phyloP scores from a whole-genome alignment of 2,329 filamentous ascomycete species.

The Colletotrichum sp. region DNA sequence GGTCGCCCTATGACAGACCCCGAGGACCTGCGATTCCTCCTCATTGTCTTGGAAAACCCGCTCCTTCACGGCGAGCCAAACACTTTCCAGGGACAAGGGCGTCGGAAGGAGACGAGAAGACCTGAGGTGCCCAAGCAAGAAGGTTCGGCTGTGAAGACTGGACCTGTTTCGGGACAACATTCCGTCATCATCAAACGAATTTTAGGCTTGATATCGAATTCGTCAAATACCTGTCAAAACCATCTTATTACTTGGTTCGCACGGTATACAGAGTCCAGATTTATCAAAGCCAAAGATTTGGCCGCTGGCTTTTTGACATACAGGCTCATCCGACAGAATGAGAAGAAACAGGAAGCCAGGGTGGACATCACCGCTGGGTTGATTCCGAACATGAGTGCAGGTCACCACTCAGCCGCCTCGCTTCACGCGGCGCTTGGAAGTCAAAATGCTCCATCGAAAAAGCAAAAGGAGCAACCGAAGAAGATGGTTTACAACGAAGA shows the following conservation, averaged over 20 bases:
- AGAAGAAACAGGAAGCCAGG: conserved; percentile 65
- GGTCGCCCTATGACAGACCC: conserved; percentile 71
- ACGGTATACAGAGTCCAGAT: conserved; percentile 68
- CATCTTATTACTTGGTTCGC: conserved; percentile 81
- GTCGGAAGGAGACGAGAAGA: background rate
- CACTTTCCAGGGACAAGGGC: conserved; percentile 39
- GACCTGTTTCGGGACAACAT: conserved; percentile 67
- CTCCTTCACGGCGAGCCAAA: conserved; percentile 61
- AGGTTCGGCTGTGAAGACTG: conserved; percentile 34
- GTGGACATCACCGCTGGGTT: conserved; percentile 69
- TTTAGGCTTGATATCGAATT: conserved; percentile 78
- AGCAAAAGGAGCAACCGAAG: conserved; percentile 58
- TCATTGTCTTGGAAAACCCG: conserved; percentile 82
- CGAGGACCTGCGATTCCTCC: conserved; percentile 75
- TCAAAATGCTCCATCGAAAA: conserved; percentile 53
- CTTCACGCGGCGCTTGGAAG: conserved; percentile 78
- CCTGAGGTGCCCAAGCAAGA: background rate
- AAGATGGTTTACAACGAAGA: conserved; percentile 76
- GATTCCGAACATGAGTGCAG: conserved; percentile 73
- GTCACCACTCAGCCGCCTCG: conserved; percentile 67
- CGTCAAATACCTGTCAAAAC: conserved; percentile 76
- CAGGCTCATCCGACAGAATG: conserved; percentile 73
- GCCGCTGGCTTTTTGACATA: conserved; percentile 82
- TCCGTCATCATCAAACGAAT: conserved; percentile 87
- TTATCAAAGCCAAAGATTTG: conserved; percentile 77